Base-by-base conservation (phyloP, 2,329 filamentous ascomycete genomes). In the Fusarium cyanostomum region DNA sequence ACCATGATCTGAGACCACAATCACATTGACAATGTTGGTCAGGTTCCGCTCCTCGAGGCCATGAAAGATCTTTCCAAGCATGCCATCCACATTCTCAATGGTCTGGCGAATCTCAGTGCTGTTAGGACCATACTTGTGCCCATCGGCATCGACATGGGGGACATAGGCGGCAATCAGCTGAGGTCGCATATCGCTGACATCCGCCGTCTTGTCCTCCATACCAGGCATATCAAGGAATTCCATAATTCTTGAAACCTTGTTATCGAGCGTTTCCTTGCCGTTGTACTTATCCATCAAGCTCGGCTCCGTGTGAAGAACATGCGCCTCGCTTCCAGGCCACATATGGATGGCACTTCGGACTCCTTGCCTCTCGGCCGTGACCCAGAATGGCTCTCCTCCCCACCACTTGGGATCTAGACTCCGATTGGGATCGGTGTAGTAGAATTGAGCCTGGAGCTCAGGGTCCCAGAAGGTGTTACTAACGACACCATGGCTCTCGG, bases 261-360 rank as follows among this genome's bases (percentile, higher is more conserved):
- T 85, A 0, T 85, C 75, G 2, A 99, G 82, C 28, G 81, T 74
- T 78, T 97, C 94, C 1, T 89, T 85, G 8, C 87, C 89, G 67
- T 97, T 94, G 79, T 86, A 99, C 69, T 88, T 89, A 78, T 98
- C 95, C 44, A 98, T 75, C 71, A 92, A 92, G 9, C 87, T 89
- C 3, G 94, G 92, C 62, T 94, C 88, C 15, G 89, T 81, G n/a
- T 84, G 81, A 11, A 87, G 82, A 59, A 96, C 90, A 74, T 92
- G 89, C 7, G 94, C 94, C 78, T 99, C 95, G 38, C 92, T 96
- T 3, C 95, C 95, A 2, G 95, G 95, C 95, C 95, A 99, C 95
- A 99, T 99, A 75, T 99, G 95, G 24, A 99, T 88, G 1, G 92
- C 95, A 27, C 89, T 88, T 54, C 86, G 86, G 28, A 96, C 82